Conservation (phyloP, 352 stramenopile species). For the Vaucheria bursata region DNA sequence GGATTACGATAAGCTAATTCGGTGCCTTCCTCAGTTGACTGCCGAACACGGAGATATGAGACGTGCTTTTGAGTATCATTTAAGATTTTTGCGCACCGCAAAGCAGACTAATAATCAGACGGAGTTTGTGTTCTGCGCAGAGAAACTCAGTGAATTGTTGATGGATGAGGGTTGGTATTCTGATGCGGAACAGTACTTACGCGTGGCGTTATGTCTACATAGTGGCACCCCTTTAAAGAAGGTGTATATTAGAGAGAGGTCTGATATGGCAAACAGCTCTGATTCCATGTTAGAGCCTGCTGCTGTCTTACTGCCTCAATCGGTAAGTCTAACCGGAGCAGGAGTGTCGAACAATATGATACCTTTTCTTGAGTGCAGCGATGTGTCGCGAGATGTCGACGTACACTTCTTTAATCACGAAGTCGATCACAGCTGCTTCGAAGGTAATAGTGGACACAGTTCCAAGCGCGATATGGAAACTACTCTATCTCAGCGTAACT, state of each 20-base stretch:
- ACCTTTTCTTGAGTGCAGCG: too few species aligned
- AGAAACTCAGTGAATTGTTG: conserved; percentile 40
- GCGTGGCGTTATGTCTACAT: conserved; percentile 15
- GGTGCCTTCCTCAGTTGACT: conserved; percentile 26
- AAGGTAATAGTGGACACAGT: too few species aligned
- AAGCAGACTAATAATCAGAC: conserved; percentile 43
- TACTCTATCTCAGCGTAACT: too few species aligned
- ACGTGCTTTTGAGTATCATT: conserved; percentile 39
- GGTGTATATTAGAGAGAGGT: conserved; percentile 11
- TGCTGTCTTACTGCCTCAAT: background rate
- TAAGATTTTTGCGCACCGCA: conserved; percentile 21
- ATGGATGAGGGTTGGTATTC: conserved; percentile 42
- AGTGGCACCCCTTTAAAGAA: conserved; percentile 25
- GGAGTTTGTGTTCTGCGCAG: conserved; percentile 46
- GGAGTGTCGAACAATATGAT: too few species aligned
- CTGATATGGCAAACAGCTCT: background rate
- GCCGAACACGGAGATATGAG: conserved; percentile 24
- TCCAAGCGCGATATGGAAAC: too few species aligned
- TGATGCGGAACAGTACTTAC: conserved; percentile 35
- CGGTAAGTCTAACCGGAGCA: background rate
- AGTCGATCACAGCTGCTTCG: too few species aligned
- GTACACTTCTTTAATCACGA: too few species aligned
- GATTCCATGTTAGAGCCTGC: background rate
- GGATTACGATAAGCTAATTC: conserved; percentile 37
- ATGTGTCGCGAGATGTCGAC: too few species aligned